Evolutionary conservation across 2,329 filamentous ascomycete genomes (phyloP), one percentile per base, ranked within the genome.

Genomic region (Phyllosticta capitalensis): DNA sequence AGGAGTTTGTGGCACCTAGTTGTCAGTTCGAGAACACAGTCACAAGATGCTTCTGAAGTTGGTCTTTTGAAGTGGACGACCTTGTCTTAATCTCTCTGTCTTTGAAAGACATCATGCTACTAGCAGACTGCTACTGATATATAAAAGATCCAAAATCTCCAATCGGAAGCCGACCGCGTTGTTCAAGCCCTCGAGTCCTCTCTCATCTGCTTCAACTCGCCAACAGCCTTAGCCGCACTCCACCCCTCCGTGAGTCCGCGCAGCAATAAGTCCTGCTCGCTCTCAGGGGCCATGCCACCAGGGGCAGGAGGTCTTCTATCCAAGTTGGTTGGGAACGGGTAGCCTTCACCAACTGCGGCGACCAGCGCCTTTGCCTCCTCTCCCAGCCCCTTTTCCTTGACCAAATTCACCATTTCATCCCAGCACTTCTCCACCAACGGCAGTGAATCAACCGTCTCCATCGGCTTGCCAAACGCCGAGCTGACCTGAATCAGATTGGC

Each of bases 401-500:
- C 64, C 5, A 60, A 56, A 26, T 67, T 64, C 61, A 73, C 73
- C 60, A 70, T 67, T 7, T 62, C 61, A 5, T 76, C 71, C 78
- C 79, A 83, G 1, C 71, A 76, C 21, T 56, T 67, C 52, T 77
- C 75, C 2, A 83, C 67, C 22, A 83, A 64, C 3, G 78, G 76
- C 12, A 80, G 56, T 0, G 76, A 73, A 64, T 86, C 81, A 9
- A 86, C 74, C 0, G 66, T 77, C 71, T 87, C 84, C 83, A 87
- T 87, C 0, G 83, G 75, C 66, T 84, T 85, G 0, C 83, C 83
- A 65, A 86, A 83, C 0, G 83, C 82, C 61, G 78, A 81, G 63
- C 80, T 84, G 28, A 86, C 76, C 68, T 87, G 84, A 38, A 86
- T 64, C 9, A 87, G 68, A 66, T 86, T 86, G n/a, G 82, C 83